A percentile compares a stretch with the other conserved stretches of the same genome.
These are phyloP conservation scores for Striga hermonthica DNA, from an alignment of 305 asterid genomes.

Conservation along the genomic window DNA sequence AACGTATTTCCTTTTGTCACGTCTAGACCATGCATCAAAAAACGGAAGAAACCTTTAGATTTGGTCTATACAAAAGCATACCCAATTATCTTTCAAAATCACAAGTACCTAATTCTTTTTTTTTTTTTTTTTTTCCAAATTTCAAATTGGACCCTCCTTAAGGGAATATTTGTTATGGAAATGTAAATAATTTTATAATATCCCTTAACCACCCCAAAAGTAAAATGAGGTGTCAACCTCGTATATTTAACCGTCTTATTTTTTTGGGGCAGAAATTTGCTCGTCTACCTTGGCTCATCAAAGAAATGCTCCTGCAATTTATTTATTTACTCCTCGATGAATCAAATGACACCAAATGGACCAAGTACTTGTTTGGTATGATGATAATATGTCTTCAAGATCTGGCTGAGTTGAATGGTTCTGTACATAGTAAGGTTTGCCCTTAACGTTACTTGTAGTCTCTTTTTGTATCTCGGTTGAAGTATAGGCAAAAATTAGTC, in stretches of 20 bases:
- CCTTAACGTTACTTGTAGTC: constrained; percentile 34
- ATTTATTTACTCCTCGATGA: too few species aligned
- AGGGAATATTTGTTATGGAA: not conserved
- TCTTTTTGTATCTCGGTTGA: constrained; percentile 31
- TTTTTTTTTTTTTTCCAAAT: too few species aligned
- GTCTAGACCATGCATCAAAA: not conserved
- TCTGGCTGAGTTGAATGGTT: constrained; percentile 22
- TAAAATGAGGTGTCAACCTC: constrained; percentile 1
- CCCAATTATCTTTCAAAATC: not conserved
- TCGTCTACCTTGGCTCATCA: constrained; percentile 1
- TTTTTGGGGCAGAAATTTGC: constrained; percentile 18
- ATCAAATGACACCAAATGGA: constrained; percentile 23
- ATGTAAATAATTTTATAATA: not conserved
- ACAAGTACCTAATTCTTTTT: not conserved
- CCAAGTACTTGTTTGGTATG: constrained; percentile 11
- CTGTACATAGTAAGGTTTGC: constrained; percentile 45
- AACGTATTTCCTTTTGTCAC: not conserved
- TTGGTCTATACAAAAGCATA: not conserved
- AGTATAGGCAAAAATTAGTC: constrained; percentile 22
- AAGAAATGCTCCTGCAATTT: constrained; percentile 19
- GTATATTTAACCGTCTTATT: not conserved
- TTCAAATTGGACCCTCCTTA: not conserved
- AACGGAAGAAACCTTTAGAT: not conserved
- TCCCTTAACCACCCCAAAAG: too few species aligned
- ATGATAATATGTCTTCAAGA: too few species aligned